Evolutionary conservation across 169 alveolate genomes (phyloP), one percentile per base, ranked within the genome.

Genomic region (Eimeria tenella): DNA sequence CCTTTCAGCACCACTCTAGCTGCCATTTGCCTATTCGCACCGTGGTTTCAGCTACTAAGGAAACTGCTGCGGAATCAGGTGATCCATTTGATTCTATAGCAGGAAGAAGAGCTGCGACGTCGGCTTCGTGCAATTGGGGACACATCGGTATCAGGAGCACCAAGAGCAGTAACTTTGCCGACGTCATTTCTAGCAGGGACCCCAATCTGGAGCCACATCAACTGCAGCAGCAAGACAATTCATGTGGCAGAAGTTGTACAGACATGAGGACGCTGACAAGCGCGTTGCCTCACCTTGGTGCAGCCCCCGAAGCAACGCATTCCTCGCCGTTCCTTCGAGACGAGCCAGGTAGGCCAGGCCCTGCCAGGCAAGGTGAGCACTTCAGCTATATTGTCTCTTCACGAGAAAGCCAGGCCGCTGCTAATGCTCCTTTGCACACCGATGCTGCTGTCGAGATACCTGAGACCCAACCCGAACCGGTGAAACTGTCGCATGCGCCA

Each of bases 21-120:
- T 23, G 73, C 89, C n/a, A 4, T 71, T 15, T 81, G 89, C 56
- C 89, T 31, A 1, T 53, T 53, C 25, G 58, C 89, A 56, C 23
- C 56, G 15, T 31, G 31, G n/a, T n/a, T 8, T 42, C 73, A 13
- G 58, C 71, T 31, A 56, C 55, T 23, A 56, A 25, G 5, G 42
- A 25, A 42, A 31, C 89, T 53, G 89, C 53, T 55, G 89, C 55
- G 56, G 74, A 81, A 4, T 23, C 31, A 15, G 42, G 71, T 58
- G 73, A 11, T 15, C 73, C 55, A 19, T 13, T 23, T 6, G 71
- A 50, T 21, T 5, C 74, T 21, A 71, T 55, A 81, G 56, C 89
- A 81, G 89, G 53, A 19, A 68, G 70, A n/a, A 53, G 7, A 19
- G 74, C 15, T 53, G 25, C 21, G 25, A 55, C 15, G 13, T 23